Evolutionary conservation across 257 asterid genomes (phyloP), one percentile per base, ranked within the genome.

Genomic region (Penstemon newberryi): DNA sequence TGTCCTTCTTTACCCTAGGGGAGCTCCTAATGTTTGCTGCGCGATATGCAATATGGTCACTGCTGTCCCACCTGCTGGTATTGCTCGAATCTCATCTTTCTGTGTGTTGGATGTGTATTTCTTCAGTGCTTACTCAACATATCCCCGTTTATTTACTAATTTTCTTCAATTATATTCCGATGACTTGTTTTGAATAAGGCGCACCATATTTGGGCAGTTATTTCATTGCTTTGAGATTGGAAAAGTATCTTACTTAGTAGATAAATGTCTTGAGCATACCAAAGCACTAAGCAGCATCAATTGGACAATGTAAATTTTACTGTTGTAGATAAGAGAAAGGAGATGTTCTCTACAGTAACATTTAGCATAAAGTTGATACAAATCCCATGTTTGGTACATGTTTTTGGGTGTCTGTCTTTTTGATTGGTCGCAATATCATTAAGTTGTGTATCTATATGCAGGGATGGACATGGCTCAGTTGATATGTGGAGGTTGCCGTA

Each of bases 401-500:
- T 67, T 45, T 41, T 65, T 8, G 33, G 33, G 33, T 25, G 33
- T 25, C 33, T 25, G 1, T 25, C 33, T 25, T 58, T 45, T 58
- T 65, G 42, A 6, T 3, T 44, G 33, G 50, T 67, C 12, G 9
- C 51, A 56, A 70, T 55, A 8, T 73, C 33, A 25, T 25, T 25
- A 25, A 25, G 33, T 25, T 25, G 33, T 25, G 33, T 25, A 25
- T 25, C 15, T 71, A 18, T 58, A 39, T 65, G 75, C 76, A 94
- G 95, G 88, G 68, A 90, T 83, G 96, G 99, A 91, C 64, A 88
- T 93, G 95, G 84, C 92, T 70, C 99, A 84, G 71, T 77, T 91
- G 77, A 81, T 91, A 71, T 94, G 99, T 73, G 96, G 96, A 67
- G 96, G 99, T 64, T 94, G 99, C 72, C 92, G 88, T 56, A 94